Conservation (phyloP, 192 early-diverging fungal species). For the Kickxella alabastrina region DNA sequence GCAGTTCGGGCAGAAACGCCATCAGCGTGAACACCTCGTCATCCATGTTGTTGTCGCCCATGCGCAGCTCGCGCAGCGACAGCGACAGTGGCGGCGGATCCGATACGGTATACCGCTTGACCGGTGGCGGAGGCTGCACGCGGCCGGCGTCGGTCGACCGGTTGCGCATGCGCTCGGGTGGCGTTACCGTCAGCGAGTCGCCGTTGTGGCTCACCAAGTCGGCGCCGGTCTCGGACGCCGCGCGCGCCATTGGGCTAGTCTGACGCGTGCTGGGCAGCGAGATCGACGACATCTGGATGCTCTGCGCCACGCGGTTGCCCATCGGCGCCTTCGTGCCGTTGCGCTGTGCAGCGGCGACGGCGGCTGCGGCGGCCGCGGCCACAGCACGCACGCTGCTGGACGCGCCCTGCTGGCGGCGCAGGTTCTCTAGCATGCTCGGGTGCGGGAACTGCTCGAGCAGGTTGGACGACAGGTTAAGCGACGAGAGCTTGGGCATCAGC, state of each 20-base stretch:
- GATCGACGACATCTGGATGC: conserved; percentile 21
- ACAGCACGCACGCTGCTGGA: conserved; percentile 45
- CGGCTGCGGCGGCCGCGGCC: conserved; percentile 44
- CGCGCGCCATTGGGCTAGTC: conserved; percentile 33
- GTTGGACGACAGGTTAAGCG: conserved; percentile 80
- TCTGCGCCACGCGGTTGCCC: conserved; percentile 15
- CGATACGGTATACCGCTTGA: conserved; percentile 48
- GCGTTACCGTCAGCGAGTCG: not conserved
- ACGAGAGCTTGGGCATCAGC: conserved; percentile 62
- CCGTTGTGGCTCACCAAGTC: conserved; percentile 3
- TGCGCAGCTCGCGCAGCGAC: conserved; percentile 58
- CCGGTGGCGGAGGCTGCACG: conserved; percentile 15
- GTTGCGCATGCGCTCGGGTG: conserved; percentile 29
- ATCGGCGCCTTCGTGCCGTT: conserved; percentile 27
- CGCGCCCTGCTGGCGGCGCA: conserved; percentile 44
- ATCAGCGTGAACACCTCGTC: conserved; percentile 78
- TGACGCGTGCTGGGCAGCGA: conserved; percentile 33
- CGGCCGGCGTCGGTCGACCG: conserved; percentile 41
- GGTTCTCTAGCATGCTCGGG: conserved; percentile 56
- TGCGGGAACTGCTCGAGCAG: conserved; percentile 76
- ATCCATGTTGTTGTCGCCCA: conserved; percentile 81
- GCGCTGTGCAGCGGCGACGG: conserved; percentile 47
- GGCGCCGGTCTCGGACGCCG: conserved; percentile 19
- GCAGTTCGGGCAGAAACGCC: conserved; percentile 68
- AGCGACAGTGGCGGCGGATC: conserved; percentile 55